Base-by-base conservation (phyloP, 2,329 filamentous ascomycete species). In the Paecilomyces dactylethromorphus region DNA sequence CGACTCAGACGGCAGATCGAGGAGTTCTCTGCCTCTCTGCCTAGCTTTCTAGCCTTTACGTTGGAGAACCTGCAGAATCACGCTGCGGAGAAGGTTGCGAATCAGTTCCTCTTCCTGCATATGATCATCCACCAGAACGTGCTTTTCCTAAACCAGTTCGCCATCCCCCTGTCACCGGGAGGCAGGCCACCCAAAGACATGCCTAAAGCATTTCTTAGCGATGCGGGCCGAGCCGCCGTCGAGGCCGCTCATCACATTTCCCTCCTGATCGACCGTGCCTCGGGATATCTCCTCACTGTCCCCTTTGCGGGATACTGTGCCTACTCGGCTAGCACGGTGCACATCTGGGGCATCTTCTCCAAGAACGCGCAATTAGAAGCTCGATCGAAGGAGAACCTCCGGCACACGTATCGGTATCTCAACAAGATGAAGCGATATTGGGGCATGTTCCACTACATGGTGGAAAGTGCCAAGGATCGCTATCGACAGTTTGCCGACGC, bases 371-470 rank as follows among this genome's bases (percentile, higher is more conserved):
- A 84, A 11, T 82, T 95, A 55, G 90, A 96, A 71, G 82, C 84
- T 12, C 84, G 85, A 8, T 91, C 91, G 8, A 96, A 95, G 76
- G 86, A 87, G 63, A 92, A 96, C 68, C 79, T 97, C 15, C 87
- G 89, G 0, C 90, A 87, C 63, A 97, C 96, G 64, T 89, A 97
- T 67, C 90, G 89, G 68, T 97, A 94, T 67, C 78, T 99, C 52
- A 88, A 89, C 57, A 94, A 91, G 74, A 96, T 97, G 90, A 97
- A 96, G 79, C 90, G 90, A 60, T 92, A 94, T 68, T 99, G 94
- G 94, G 94, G 93, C 60, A 96, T 97, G 89, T 97, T 97, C 70
- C 91, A 96, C 71, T 97, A 92, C 77, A 92, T 97, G 84, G 88
- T 91, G 0, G 92, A 97, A 71, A 94, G 93, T 68, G 82, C 97